Percentiles rank a stretch among this genome's conserved stretches.
Conservation (phyloP, 352 stramenopile species). For the Phytophthora tentaculata region DNA sequence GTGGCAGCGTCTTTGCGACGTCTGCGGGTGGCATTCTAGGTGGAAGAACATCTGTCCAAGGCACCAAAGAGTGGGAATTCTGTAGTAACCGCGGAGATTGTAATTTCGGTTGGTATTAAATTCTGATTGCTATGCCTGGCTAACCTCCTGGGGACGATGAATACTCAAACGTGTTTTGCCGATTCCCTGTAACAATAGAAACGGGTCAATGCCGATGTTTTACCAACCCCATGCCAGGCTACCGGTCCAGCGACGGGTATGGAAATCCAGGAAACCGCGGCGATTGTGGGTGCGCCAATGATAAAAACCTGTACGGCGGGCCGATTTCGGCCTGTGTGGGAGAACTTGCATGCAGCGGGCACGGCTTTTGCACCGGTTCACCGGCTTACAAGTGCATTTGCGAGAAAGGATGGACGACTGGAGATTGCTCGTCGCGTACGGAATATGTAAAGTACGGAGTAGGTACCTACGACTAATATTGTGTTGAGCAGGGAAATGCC, state of each 20-base stretch:
- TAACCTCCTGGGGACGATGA: background rate
- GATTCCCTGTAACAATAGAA: conserved; percentile 23
- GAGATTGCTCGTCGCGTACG: conserved; percentile 70
- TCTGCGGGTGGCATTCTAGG: conserved; percentile 52
- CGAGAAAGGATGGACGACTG: conserved; percentile 61
- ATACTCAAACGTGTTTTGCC: background rate
- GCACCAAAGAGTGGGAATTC: conserved; percentile 89
- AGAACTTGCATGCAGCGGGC: conserved; percentile 75
- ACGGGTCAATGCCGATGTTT: conserved; percentile 65
- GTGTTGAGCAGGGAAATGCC: conserved; percentile 74
- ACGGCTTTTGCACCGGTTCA: conserved; percentile 64
- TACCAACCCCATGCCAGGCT: conserved; percentile 74
- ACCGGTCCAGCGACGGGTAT: conserved; percentile 85
- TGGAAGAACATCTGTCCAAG: conserved; percentile 55
- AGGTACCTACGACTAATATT: too few species aligned
- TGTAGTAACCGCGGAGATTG: conserved; percentile 92
- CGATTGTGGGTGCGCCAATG: conserved; percentile 92
- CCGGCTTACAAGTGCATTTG: conserved; percentile 70
- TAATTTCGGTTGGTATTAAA: conserved; percentile 49
- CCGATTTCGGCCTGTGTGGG: conserved; percentile 64
- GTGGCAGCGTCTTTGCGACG: conserved; percentile 59
- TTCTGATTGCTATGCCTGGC: background rate
- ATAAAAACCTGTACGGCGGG: conserved; percentile 78
- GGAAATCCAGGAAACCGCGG: conserved; percentile 86
- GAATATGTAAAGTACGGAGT: background rate